phyloP scores from a whole-genome alignment of 495 filamentous ascomycete genomes.

The Neurospora cerealis region DNA sequence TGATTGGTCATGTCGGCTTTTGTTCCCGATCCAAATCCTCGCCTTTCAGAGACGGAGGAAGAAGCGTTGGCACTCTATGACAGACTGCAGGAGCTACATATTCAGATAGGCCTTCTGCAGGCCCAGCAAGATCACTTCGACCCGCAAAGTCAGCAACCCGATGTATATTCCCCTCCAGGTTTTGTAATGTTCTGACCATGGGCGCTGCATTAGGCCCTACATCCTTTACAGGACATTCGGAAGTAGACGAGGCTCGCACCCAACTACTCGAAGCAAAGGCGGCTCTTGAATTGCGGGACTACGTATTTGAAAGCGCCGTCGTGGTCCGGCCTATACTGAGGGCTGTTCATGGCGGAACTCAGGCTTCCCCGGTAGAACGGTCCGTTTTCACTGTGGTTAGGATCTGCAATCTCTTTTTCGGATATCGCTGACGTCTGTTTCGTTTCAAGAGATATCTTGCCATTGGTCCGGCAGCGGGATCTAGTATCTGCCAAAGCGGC shows the following conservation, averaged over 20 bases:
- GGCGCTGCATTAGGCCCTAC: neutral
- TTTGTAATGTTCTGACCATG: neutral
- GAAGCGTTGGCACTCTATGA: conserved; percentile 58
- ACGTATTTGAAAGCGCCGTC: conserved; percentile 55
- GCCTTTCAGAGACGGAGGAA: conserved; percentile 40
- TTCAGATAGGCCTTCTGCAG: conserved; percentile 59
- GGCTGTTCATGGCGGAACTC: conserved; percentile 59
- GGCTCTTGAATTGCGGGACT: conserved; percentile 53
- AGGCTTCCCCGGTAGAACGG: conserved; percentile 58
- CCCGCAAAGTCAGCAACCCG: neutral
- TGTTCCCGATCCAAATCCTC: neutral
- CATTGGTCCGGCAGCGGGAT: conserved; percentile 58
- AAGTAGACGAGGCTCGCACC: conserved; percentile 48
- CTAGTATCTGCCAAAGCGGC: conserved; percentile 49
- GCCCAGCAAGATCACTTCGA: conserved; percentile 26
- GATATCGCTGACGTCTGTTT: neutral
- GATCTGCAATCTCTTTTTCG: neutral
- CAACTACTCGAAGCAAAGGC: conserved; percentile 61
- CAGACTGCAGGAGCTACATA: conserved; percentile 54
- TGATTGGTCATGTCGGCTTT: neutral
- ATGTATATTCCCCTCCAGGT: neutral
- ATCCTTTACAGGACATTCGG: neutral
- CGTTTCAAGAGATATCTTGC: conserved; percentile 49
- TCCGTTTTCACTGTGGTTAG: conserved; percentile 22
- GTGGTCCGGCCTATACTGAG: conserved; percentile 65